phyloP scores from a whole-genome alignment of 2,329 filamentous ascomycete species.

The Exophiala sideris region DNA sequence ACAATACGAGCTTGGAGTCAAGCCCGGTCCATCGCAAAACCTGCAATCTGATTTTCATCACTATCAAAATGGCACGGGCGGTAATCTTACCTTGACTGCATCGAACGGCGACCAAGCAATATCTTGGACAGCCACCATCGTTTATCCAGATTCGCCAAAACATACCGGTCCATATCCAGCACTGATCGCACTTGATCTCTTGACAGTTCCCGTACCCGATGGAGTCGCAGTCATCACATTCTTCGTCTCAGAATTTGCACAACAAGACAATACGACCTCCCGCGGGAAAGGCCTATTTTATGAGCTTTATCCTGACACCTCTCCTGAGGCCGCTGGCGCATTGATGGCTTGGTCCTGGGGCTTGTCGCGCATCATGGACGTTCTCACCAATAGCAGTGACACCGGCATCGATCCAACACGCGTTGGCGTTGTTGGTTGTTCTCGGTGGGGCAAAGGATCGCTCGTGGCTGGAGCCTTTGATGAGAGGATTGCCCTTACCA shows the following conservation, averaged over 20 bases:
- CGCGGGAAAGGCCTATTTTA: slow-evolving; percentile 60
- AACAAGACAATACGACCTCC: slow-evolving; percentile 44
- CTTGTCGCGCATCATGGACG: slow-evolving; percentile 59
- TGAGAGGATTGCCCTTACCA: slow-evolving; percentile 56
- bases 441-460: slow-evolving; percentile 62
- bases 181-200: slow-evolving; percentile 56
- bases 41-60: not conserved
- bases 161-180: slow-evolving; percentile 50
- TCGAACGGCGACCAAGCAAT: slow-evolving; percentile 45
- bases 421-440: slow-evolving; percentile 61
- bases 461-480: slow-evolving; percentile 60
- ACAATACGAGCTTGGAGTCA: slow-evolving; percentile 51
- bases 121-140: slow-evolving; percentile 45
- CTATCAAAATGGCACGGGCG: slow-evolving; percentile 35
- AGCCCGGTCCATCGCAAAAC: slow-evolving; percentile 33
- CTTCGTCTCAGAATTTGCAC: slow-evolving; percentile 57
- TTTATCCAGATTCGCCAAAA: slow-evolving; percentile 35
- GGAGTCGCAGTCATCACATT: slow-evolving; percentile 58
- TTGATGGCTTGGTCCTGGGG: slow-evolving; percentile 64
- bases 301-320: slow-evolving; percentile 54
- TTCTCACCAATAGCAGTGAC: slow-evolving; percentile 50
- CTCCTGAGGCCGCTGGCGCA: slow-evolving; percentile 51
- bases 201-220: slow-evolving; percentile 54
- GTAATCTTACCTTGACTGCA: slow-evolving; percentile 44
- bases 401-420: slow-evolving; percentile 48